phyloP scores from a whole-genome alignment of 306 rosid species.

The Oemleria cerasiformis region DNA sequence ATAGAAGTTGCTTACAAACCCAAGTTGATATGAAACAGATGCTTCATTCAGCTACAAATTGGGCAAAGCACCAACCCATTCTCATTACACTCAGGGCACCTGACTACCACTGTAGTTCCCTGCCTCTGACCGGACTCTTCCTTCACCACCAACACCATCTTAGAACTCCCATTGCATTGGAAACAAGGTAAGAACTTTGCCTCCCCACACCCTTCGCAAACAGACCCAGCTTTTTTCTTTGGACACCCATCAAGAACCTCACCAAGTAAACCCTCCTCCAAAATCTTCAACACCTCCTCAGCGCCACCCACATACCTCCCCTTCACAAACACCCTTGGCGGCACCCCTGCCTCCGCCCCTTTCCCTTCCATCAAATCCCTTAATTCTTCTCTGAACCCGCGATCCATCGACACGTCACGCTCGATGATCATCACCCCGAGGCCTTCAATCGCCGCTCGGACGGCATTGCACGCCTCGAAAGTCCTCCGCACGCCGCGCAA shows the following conservation, averaged over 20 bases:
- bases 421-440: constrained; percentile 60
- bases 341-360: constrained; percentile 37
- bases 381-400: constrained; percentile 65
- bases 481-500: constrained; percentile 76
- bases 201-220: constrained; percentile 84
- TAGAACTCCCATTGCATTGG: constrained; percentile 77
- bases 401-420: constrained; percentile 86
- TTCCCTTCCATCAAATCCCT: constrained; percentile 43
- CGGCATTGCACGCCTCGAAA: constrained; percentile 73
- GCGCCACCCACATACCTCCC: constrained; percentile 73
- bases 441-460: constrained; percentile 55
- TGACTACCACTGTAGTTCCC: constrained; percentile 38
- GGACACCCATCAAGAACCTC: constrained; percentile 66
- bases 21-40: constrained; percentile 6
- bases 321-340: constrained; percentile 70
- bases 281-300: constrained; percentile 56
- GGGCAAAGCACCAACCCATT: constrained; percentile 88
- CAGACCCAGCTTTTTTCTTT: constrained; percentile 45
- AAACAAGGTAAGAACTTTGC: constrained; percentile 78
- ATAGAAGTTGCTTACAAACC: constrained; percentile 3
- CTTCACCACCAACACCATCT: constrained; percentile 40
- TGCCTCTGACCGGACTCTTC: constrained; percentile 30
- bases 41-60: constrained; percentile 50
- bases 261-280: constrained; percentile 61
- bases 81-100: constrained; percentile 75